Base-by-base conservation (phyloP, 108 stramenopile genomes). In the Discostella pseudostelligera region DNA sequence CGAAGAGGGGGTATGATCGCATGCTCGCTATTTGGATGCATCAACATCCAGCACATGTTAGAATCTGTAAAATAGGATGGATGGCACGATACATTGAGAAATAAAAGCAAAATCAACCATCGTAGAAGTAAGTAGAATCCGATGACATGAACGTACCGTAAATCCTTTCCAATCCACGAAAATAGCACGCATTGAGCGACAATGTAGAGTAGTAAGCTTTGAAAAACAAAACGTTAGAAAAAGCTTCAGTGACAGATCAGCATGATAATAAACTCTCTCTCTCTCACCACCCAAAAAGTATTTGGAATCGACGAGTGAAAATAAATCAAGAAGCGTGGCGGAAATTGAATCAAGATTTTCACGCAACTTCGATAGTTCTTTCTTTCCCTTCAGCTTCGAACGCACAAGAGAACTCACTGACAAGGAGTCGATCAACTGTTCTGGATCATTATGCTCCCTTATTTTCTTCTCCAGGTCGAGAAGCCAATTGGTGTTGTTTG, bases 41-140 rank as follows among this genome's bases (percentile, higher is more conserved):
- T 76, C 11, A 76, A 48, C 62, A 76, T 64, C 75, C 75, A 76
- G 32, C 75, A 76, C 75, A 76, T 76, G 35, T 76, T 76, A 14
- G 66, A 68, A 59, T 76, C 58, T 59, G 19, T 36, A 43, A 40
- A 40, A 11, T 8, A 24, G 39, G 0, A 43, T 39, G 2, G 29
- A 17, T 4, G 12, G 53, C 11, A 43, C 10, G n/a, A n/a, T 8
- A 43, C 3, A 2, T 43, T 32, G 32, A 4, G 32, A 32, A 5
- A 3, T 5, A 5, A 32, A 5, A 32, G 3, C 32, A 32, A 32
- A 32, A 32, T n/a, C n/a, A n/a, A n/a, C n/a, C n/a, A n/a, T n/a
- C n/a, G n/a, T n/a, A n/a, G n/a, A n/a, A n/a, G n/a, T n/a, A n/a
- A n/a, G n/a, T n/a, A n/a, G n/a, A n/a, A n/a, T n/a, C n/a, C n/a